These are phyloP conservation scores for Rosa chinensis DNA, from an alignment of 306 rosid genomes.

Conservation along the genomic window DNA sequence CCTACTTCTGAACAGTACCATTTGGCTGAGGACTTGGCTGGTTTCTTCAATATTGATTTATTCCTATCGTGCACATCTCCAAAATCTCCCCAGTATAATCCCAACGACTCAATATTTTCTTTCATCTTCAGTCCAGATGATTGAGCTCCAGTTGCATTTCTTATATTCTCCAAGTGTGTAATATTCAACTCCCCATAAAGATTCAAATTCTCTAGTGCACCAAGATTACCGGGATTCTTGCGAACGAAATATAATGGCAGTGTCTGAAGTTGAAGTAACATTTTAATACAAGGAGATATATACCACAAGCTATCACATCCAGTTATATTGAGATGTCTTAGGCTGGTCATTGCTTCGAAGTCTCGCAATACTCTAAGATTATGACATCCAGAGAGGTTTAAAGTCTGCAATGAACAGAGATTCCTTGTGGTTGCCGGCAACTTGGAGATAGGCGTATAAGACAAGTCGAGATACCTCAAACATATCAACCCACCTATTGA, in stretches of 20 bases:
- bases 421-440: neutral
- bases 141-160: neutral
- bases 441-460: neutral
- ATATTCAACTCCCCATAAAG: constrained; percentile 4
- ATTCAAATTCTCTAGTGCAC: neutral
- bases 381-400: neutral
- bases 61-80: too few relatives aligned
- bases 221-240: neutral
- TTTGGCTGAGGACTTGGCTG: too few relatives aligned
- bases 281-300: neutral
- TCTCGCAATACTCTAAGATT: neutral
- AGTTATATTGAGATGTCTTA: constrained; percentile 8
- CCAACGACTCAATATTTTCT: neutral
- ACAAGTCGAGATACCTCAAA: constrained; percentile 21
- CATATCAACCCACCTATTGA: constrained; percentile 8
- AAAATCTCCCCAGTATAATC: neutral
- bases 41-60: too few relatives aligned
- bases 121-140: too few relatives aligned
- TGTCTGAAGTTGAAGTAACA: neutral
- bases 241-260: neutral
- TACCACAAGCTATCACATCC: accelerated
- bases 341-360: neutral
- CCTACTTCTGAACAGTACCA: too few relatives aligned
- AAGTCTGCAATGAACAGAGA: constrained; percentile 6
- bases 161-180: neutral